These are phyloP conservation scores for Wallemia mellicola DNA, from an alignment of 1,284 basidiomycete species.

Conservation along the genomic window DNA sequence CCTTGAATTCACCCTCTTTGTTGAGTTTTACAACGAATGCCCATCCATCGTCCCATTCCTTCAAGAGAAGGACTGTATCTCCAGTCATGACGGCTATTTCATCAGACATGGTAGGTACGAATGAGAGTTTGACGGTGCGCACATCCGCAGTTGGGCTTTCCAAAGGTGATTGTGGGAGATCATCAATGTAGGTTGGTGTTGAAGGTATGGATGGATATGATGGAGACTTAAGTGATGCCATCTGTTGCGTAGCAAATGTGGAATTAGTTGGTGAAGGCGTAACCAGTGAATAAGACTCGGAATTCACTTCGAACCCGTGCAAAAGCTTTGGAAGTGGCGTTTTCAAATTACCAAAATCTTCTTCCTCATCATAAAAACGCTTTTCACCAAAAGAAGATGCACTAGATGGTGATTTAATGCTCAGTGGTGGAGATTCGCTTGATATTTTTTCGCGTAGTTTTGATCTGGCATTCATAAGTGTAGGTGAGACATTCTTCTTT, in stretches of 20 bases:
- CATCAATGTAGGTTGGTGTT: background rate
- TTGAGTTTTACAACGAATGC: background rate
- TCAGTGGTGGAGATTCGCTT: background rate
- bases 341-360: background rate
- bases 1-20: background rate
- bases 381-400: background rate
- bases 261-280: background rate
- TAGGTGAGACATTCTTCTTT: background rate
- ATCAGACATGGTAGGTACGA: background rate
- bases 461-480: background rate
- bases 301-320: background rate
- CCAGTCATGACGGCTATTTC: background rate
- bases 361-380: background rate
- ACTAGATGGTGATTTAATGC: background rate
- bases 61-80: background rate
- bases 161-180: background rate
- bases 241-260: background rate
- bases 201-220: background rate
- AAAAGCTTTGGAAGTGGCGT: background rate
- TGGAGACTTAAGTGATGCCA: background rate
- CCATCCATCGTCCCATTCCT: background rate
- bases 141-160: background rate
- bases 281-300: background rate
- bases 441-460: background rate
- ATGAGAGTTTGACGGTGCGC: background rate